Base-by-base conservation (phyloP, 805 yeast species). In the Candida odintsovae region DNA sequence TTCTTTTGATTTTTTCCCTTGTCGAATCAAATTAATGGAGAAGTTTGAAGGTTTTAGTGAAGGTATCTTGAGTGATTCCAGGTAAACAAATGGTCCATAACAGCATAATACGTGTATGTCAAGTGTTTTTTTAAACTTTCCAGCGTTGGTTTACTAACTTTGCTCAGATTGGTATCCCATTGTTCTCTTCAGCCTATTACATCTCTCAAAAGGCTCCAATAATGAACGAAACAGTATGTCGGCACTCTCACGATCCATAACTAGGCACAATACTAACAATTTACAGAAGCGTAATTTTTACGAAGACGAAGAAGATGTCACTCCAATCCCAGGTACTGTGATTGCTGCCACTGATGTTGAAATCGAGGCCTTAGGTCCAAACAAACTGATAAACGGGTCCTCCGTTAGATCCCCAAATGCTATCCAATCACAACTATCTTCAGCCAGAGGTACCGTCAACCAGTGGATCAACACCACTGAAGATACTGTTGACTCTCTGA, bases 341-440 rank as follows among this genome's bases (percentile, higher is more conserved):
- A 63, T 67, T 8, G 69, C 77, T 22, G 74, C 77, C 13, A 53
- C 73, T 2, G 69, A 66, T 8, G 49, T 70, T 13, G 72, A 76
- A 51, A 53, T 71, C 11, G 70, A 72, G 46, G 50, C 69, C 0
- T 59, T 76, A 50, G 80, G 78, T 10, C 71, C 77, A 37, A 71
- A 71, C 54, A 62, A 69, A 46, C 57, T 76, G 20, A 71, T 80
- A 42, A 76, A 77, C 53, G 87, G 86, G 13, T 72, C 76, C 20
- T 70, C 81, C 0, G 74, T 81, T 38, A 75, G 82, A 42, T 72
- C 84, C 3, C 71, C 80, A 39, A 56, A 66, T 2, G 48, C 67
- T 16, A 58, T 86, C 21, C 83, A 83, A 59, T 50, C 67, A 3
- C 64, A 66, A 42, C 67, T 86, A 55, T 73, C 70, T 42, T 23